These are phyloP conservation scores for Lentinula lateritia DNA, from an alignment of 768 basidiomycete species.

Conservation along the genomic window DNA sequence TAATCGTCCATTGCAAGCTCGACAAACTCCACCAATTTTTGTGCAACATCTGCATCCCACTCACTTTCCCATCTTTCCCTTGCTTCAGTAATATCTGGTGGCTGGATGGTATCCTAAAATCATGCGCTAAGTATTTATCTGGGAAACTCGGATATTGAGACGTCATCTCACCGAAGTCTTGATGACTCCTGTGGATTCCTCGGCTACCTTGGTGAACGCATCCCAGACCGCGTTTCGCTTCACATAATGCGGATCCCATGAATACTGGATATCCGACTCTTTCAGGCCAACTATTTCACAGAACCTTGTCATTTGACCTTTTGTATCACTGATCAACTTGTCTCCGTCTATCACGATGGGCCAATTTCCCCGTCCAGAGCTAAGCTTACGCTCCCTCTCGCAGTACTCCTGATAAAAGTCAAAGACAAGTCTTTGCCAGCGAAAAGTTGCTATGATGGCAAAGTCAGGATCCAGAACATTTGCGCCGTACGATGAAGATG, in stretches of 20 bases:
- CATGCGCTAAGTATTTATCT: background rate
- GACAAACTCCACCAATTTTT: background rate
- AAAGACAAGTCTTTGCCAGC: background rate
- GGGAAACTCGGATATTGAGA: background rate
- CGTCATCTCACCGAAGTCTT: background rate
- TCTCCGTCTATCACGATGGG: conserved; percentile 7
- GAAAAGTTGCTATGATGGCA: background rate
- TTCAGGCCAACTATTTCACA: background rate
- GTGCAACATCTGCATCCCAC: conserved; percentile 2
- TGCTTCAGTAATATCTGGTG: background rate
- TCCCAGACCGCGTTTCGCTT: background rate
- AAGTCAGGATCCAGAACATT: conserved; percentile 1
- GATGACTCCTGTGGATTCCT: conserved; percentile 3
- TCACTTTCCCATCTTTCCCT: conserved; percentile 1
- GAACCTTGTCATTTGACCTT: background rate
- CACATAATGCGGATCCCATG: conserved; percentile 1
- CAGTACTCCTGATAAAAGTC: conserved; percentile 1
- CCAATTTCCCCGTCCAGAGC: background rate
- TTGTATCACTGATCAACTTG: background rate
- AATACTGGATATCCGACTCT: background rate
- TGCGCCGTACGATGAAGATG: background rate
- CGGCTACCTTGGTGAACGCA: background rate
- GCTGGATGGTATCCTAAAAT: background rate
- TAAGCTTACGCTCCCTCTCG: background rate
- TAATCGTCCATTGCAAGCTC: conserved; percentile 4